Percentiles rank a stretch among this genome's conserved stretches.
Conservation (phyloP, 148 eudicot species). For the Limonium bicolor region DNA sequence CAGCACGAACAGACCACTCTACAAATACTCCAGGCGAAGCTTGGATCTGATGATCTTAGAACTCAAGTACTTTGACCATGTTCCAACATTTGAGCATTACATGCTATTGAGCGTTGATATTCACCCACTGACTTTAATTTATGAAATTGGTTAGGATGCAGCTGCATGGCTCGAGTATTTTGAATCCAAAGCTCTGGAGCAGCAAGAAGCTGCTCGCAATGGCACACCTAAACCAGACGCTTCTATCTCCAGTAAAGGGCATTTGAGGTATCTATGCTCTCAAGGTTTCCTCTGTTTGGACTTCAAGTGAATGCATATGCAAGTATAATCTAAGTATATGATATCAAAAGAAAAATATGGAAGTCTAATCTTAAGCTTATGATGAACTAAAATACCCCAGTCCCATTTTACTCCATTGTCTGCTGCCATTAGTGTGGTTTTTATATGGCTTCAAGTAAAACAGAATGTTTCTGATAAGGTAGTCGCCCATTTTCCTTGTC, state of each 20-base stretch:
- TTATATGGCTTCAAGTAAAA: not conserved
- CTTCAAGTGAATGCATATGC: not conserved
- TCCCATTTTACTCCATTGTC: no score
- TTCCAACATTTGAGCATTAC: constrained; percentile 3
- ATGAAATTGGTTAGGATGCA: constrained; percentile 40
- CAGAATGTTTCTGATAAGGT: not conserved
- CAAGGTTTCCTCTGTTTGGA: no score
- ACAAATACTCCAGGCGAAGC: constrained; percentile 75
- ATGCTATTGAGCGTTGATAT: not conserved
- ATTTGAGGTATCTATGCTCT: constrained; percentile 82
- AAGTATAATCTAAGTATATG: not conserved
- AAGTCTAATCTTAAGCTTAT: not conserved
- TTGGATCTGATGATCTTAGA: constrained; percentile 87
- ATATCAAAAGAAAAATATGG: not conserved
- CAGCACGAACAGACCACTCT: constrained; percentile 93
- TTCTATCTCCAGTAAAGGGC: constrained; percentile 95
- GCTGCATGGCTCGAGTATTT: constrained; percentile 99
- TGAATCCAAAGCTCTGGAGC: constrained; percentile 92
- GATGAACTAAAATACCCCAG: no score
- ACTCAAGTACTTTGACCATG: constrained; percentile 63
- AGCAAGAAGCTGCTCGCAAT: constrained; percentile 95
- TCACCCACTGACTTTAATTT: not conserved
- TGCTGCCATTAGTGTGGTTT: not conserved
- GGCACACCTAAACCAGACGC: constrained; percentile 97
- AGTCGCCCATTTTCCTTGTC: not conserved